Conservation (phyloP, 2,329 filamentous ascomycete species). For the Fusarium multiceps region DNA sequence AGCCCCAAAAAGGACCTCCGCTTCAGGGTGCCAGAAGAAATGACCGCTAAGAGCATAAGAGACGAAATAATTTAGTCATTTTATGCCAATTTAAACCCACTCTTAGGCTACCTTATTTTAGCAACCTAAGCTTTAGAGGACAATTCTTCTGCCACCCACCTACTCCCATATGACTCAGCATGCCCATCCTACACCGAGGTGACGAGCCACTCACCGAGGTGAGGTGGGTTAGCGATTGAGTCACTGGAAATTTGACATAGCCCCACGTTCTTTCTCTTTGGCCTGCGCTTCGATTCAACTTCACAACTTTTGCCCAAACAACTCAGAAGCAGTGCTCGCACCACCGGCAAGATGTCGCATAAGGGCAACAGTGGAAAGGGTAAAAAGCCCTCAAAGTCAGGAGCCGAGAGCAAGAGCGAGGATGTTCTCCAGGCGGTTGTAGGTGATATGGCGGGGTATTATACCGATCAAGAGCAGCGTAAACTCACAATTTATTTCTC, state of each 20-base stretch:
- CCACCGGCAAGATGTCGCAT: slow-evolving; percentile 56
- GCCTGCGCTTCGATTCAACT: slow-evolving; percentile 25
- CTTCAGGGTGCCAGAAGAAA: too few relatives aligned
- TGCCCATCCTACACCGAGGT: slow-evolving; percentile 5
- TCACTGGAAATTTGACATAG: slow-evolving; percentile 46
- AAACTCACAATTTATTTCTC: slow-evolving; percentile 35
- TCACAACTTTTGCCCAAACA: slow-evolving; percentile 25
- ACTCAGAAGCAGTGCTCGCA: slow-evolving; percentile 26
- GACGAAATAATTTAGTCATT: too few relatives aligned
- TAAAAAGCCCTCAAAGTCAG: slow-evolving; percentile 64
- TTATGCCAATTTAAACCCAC: too few relatives aligned
- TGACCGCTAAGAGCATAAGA: too few relatives aligned
- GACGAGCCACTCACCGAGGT: slow-evolving; percentile 42
- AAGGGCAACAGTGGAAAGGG: slow-evolving; percentile 60
- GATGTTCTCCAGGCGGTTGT: slow-evolving; percentile 69
- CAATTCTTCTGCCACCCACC: too few relatives aligned
- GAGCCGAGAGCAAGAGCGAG: slow-evolving; percentile 66
- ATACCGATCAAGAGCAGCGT: slow-evolving; percentile 18
- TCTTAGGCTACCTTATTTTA: too few relatives aligned
- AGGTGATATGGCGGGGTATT: slow-evolving; percentile 51
- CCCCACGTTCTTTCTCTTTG: slow-evolving; percentile 29
- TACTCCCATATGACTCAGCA: slow-evolving; percentile 27
- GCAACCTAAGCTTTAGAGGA: too few relatives aligned
- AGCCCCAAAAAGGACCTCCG: background rate
- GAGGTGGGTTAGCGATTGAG: slow-evolving; percentile 47